Percentiles rank a stretch among this genome's conserved stretches.
phyloP scores from a whole-genome alignment of 2,329 filamentous ascomycete species.

The Ophiognomonia clavigignenti-juglandacearum region DNA sequence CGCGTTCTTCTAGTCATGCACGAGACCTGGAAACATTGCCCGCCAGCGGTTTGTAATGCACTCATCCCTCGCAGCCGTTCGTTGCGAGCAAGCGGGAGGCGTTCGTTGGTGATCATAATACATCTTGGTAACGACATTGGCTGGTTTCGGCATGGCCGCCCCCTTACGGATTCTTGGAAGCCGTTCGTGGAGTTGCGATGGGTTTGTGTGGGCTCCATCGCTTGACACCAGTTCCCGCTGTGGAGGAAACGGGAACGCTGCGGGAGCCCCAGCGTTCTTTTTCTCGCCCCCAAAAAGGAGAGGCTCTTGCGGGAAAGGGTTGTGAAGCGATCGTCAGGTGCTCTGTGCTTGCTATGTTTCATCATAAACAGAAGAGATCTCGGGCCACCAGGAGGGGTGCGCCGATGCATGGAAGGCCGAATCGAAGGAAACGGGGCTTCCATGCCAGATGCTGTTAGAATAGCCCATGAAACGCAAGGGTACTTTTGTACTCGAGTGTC shows the following conservation, averaged over 20 bases:
- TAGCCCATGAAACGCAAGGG: not conserved
- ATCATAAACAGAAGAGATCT: not conserved
- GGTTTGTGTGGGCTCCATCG: not conserved
- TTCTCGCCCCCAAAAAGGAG: not conserved
- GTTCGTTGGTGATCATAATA: slow-evolving; percentile 12
- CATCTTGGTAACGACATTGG: slow-evolving; percentile 1
- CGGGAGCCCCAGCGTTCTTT: not conserved
- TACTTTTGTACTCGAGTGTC: not conserved
- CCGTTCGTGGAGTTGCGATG: slow-evolving; percentile 1
- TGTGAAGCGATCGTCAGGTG: not conserved
- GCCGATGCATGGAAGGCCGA: not conserved
- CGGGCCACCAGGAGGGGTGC: not conserved
- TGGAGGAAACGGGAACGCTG: slow-evolving; percentile 10
- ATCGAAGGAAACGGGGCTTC: not conserved
- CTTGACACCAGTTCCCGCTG: not conserved
- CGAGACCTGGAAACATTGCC: too few relatives aligned
- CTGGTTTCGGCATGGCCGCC: slow-evolving; percentile 13
- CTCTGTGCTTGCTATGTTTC: not conserved
- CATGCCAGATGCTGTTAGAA: not conserved
- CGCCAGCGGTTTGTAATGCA: too few relatives aligned
- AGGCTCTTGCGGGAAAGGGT: not conserved
- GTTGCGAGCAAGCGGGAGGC: too few relatives aligned
- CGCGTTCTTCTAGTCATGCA: too few relatives aligned
- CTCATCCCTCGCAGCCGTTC: too few relatives aligned
- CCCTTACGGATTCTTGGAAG: not conserved